Percentiles rank a stretch among this genome's conserved stretches.
phyloP scores from a whole-genome alignment of 768 basidiomycete genomes.

The Phanerochaete sordida region DNA sequence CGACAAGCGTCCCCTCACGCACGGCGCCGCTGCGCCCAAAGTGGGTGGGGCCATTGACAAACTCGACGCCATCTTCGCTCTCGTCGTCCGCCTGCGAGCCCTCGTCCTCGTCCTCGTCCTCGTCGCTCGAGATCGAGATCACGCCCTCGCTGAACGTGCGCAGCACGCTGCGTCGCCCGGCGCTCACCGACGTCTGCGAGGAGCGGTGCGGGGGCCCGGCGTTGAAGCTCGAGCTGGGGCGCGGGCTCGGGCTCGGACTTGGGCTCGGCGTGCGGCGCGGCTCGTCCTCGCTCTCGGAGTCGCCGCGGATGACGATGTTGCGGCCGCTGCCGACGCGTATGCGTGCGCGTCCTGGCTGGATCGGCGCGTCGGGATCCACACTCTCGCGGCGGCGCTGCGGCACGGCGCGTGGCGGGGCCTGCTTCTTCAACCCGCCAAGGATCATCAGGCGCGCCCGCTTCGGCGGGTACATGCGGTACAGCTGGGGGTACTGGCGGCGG shows the following conservation, averaged over 20 bases:
- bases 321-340: conserved; percentile 29
- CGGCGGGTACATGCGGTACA: neutral
- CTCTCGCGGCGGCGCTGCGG: neutral
- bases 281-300: conserved; percentile 57
- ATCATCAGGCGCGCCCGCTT: neutral
- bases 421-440: neutral
- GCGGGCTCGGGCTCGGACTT: neutral
- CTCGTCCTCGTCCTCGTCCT: conserved; percentile 14
- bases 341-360: conserved; percentile 52
- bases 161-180: neutral
- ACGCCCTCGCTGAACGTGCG: neutral
- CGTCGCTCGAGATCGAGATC: conserved; percentile 1
- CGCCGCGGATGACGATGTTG: conserved; percentile 48
- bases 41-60: conserved; percentile 23
- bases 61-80: neutral
- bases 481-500: neutral
- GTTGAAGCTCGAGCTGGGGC: too few relatives aligned
- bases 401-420: neutral
- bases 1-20: conserved; percentile 52
- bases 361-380: conserved; percentile 32
- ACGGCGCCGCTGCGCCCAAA: conserved; percentile 14
- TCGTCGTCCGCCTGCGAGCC: neutral
- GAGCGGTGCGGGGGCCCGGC: neutral
- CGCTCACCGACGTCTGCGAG: neutral
- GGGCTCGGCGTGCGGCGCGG: conserved; percentile 3